Conservation (phyloP, 2,329 filamentous ascomycete species). For the Venturia pyrina region DNA sequence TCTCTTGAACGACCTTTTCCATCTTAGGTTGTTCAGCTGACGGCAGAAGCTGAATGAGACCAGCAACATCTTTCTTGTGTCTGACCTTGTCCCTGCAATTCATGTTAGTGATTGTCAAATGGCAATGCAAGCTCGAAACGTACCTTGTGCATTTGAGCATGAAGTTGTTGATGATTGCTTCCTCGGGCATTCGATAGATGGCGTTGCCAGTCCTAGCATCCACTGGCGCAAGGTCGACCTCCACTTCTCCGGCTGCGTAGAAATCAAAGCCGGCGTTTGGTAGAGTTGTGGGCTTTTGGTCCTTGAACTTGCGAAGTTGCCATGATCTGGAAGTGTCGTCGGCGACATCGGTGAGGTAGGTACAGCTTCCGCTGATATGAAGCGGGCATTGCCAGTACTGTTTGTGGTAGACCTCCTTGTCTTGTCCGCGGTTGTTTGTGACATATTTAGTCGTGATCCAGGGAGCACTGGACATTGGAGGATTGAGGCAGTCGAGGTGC, state of each 20-base stretch:
- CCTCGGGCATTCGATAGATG: constrained; percentile 1
- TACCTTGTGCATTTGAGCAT: background rate
- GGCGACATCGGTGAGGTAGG: background rate
- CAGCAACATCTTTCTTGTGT: background rate
- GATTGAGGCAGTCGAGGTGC: constrained; percentile 88
- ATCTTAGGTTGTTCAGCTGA: background rate
- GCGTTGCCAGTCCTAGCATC: background rate
- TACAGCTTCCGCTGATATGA: constrained; percentile 69
- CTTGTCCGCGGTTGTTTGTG: constrained; percentile 21
- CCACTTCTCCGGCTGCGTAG: constrained; percentile 29
- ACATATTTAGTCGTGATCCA: constrained; percentile 27
- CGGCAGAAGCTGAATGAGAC: background rate
- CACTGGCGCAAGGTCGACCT: background rate
- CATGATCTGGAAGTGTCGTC: background rate
- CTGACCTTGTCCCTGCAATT: background rate
- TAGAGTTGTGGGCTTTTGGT: background rate
- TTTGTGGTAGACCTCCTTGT: constrained; percentile 43
- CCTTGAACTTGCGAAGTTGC: background rate
- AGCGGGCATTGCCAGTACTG: constrained; percentile 79
- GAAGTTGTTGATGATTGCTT: constrained; percentile 3
- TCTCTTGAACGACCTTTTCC: background rate
- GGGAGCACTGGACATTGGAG: constrained; percentile 71
- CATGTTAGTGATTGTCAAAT: background rate
- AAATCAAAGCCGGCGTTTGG: background rate
- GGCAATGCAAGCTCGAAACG: background rate